Conservation (phyloP, 176 grass and related monocot species). For the Eragrostis curvula region DNA sequence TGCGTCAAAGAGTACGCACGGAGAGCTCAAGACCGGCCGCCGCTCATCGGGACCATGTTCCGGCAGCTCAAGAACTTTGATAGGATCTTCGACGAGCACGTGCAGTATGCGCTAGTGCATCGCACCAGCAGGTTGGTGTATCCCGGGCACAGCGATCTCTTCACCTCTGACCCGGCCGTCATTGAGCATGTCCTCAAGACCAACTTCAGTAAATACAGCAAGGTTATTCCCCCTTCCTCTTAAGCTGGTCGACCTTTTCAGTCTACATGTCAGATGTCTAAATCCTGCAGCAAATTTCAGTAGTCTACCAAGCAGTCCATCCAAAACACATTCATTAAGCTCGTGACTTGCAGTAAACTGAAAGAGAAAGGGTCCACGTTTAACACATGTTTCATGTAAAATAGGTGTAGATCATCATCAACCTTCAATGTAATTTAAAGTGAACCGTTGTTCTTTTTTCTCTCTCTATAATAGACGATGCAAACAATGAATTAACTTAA, state of each 20-base stretch:
- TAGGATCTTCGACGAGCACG: slow-evolving; percentile 51
- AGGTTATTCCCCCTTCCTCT: slow-evolving; percentile 16
- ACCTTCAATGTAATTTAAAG: background rate
- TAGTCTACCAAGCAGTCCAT: background rate
- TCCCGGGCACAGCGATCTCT: slow-evolving; percentile 40
- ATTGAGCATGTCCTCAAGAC: slow-evolving; percentile 60
- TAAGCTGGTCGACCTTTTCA: background rate
- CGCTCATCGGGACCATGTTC: slow-evolving; percentile 45
- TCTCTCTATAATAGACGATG: too few species aligned
- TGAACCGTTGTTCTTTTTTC: background rate
- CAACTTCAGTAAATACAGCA: slow-evolving; percentile 71
- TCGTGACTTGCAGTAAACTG: background rate
- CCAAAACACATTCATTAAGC: background rate
- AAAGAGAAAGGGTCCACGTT: background rate
- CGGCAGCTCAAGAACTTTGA: slow-evolving; percentile 46
- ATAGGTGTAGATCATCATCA: background rate
- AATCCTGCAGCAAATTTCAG: slow-evolving; percentile 7
- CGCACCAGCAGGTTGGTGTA: slow-evolving; percentile 50
- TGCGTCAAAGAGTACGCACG: slow-evolving; percentile 35
- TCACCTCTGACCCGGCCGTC: slow-evolving; percentile 44
- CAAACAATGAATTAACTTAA: background rate
- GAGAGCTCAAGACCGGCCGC: slow-evolving; percentile 35
- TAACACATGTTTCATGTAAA: background rate
- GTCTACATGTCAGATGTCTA: background rate
- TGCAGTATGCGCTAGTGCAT: slow-evolving; percentile 27